Base-by-base conservation (phyloP, 495 filamentous ascomycete species). In the Penicillium fimorum region DNA sequence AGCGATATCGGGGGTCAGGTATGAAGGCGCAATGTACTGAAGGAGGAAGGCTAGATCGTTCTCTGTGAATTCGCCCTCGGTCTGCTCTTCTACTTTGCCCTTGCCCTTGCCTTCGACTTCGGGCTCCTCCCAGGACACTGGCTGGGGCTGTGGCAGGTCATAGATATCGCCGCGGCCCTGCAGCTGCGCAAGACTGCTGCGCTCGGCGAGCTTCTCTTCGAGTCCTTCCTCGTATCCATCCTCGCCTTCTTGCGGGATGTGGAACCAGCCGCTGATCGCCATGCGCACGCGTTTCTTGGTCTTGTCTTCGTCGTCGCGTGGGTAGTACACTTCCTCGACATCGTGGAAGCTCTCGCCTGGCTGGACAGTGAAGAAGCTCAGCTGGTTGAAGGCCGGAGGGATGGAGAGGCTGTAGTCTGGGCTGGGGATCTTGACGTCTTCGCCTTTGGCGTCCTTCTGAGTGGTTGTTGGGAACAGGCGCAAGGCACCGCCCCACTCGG, bases 211-310 rank as follows among this genome's bases (percentile, higher is more conserved):
- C 65, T 87, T 86, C 72, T 91, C 89, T 69, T 97, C 94, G n/a
- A 91, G 76, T 2, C 93, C 95, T 58, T 86, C 79, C 52, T 92
- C 85, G 60, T 87, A 97, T 10, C 94, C 95, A n/a, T 93, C 90
- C 66, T 99, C 94, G 35, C 94, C 94, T 59, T 88, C 77, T 67
- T 99, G 94, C 0, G 94, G 95, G 50, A 99, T 97, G 68, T 99
- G 94, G 73, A 91, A 99, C 94, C 94, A 99, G n/a, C 94, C 94
- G 58, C 90, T 95, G 60, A 99, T 97, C 25, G 94, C 94, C 91
- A 97, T 97, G 53, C 94, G 84, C 42, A 96, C 84, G 44, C 94
- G 83, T 51, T 82, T 86, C 53, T 82, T 79, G 29, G 83, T 78
- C 55, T 81, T 77, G 42, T 86, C 86, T 33, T 87, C 81, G 56